Evolutionary conservation across 148 eudicot genomes (phyloP).

Genomic region (Amaranthus palmeri): DNA sequence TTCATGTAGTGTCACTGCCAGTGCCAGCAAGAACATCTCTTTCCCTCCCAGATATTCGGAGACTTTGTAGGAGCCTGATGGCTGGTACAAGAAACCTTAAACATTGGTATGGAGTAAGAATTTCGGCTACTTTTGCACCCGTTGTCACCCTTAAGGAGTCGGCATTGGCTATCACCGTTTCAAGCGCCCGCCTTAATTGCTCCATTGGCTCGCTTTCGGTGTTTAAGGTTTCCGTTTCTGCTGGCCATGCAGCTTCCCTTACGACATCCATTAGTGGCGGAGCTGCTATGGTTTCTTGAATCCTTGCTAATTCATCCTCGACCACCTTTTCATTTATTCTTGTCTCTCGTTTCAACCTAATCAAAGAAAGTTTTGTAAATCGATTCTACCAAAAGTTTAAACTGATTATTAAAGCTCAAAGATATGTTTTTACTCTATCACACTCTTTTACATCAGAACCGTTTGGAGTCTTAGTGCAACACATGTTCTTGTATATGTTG

Average conservation of each 20-base stretch:
- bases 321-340: constrained; percentile 37
- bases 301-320: constrained; percentile 29
- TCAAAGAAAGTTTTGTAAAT: neutral
- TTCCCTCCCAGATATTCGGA: constrained; percentile 18
- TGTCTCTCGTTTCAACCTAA: constrained; percentile 33
- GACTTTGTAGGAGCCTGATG: constrained; percentile 28
- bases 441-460: no score
- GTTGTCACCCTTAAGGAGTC: constrained; percentile 44
- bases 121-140: constrained; percentile 35
- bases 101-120: constrained; percentile 36
- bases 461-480: no score
- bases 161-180: constrained; percentile 37
- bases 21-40: constrained; percentile 6
- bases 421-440: no score
- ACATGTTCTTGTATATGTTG: no score
- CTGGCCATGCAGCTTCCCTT: constrained; percentile 12
- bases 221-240: neutral
- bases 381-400: no score
- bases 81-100: constrained; percentile 40
- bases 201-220: constrained; percentile 10
- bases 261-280: constrained; percentile 23
- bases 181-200: constrained; percentile 23
- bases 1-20: neutral
- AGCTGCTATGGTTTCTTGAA: constrained; percentile 46
- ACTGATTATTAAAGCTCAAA: no score